Evolutionary conservation across 768 basidiomycete species (phyloP).

Genomic region (Boletus subparvulus): DNA sequence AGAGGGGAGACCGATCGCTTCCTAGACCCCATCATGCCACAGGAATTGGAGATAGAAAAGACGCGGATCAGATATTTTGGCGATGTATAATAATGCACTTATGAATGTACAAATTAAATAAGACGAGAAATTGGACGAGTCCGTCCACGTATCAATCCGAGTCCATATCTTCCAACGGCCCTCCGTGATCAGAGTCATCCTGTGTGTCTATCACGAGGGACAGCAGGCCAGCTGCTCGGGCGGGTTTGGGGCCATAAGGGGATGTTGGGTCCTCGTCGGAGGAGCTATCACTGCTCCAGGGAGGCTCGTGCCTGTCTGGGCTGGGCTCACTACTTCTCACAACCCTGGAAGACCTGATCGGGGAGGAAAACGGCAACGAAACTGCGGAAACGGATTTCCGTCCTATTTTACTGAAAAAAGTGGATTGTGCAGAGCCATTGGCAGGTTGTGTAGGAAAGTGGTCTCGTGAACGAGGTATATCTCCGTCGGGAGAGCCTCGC

Average conservation of each 20-base stretch:
- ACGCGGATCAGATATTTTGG: too few species aligned
- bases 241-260: conserved; percentile 12
- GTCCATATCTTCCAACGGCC: conserved; percentile 19
- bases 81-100: too few species aligned
- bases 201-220: conserved; percentile 4
- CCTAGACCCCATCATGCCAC: too few species aligned
- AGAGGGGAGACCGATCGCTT: too few species aligned
- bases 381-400: conserved; percentile 47
- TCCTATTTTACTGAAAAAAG: conserved; percentile 44
- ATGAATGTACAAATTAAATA: neutral
- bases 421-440: conserved; percentile 21
- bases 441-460: conserved; percentile 6
- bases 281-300: conserved; percentile 64
- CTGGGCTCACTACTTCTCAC: conserved; percentile 26
- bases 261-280: conserved; percentile 44
- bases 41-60: too few species aligned
- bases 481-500: conserved; percentile 20
- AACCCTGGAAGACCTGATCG: conserved; percentile 23
- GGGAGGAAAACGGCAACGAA: conserved; percentile 35
- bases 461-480: conserved; percentile 10
- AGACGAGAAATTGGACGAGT: neutral
- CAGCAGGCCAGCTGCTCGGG: conserved; percentile 8
- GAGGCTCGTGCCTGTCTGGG: conserved; percentile 34
- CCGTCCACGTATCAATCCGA: conserved; percentile 13
- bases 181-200: conserved; percentile 22